phyloP scores from a whole-genome alignment of 306 rosid genomes.

The Cyamopsis tetragonoloba region DNA sequence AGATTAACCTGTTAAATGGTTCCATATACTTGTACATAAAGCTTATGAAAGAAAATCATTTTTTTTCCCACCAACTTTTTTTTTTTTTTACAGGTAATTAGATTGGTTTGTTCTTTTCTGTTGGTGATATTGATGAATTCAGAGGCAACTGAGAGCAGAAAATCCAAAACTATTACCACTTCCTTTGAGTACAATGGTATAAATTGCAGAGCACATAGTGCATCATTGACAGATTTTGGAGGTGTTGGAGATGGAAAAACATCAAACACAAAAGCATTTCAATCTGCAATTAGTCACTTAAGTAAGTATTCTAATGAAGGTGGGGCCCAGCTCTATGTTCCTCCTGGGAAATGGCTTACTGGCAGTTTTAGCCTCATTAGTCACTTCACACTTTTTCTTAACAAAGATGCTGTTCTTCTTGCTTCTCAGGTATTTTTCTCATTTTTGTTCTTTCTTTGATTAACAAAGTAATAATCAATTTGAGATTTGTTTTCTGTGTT shows the following conservation, averaged over 20 bases:
- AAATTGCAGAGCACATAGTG: conserved; percentile 66
- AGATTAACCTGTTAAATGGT: too few species aligned
- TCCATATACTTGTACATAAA: too few species aligned
- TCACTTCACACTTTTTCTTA: conserved; percentile 60
- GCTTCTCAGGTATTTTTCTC: conserved; percentile 58
- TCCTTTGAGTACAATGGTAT: conserved; percentile 53
- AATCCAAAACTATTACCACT: background rate
- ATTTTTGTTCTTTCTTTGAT: background rate
- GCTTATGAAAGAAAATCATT: too few species aligned
- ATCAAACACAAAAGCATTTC: conserved; percentile 65
- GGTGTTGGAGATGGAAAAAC: conserved; percentile 81
- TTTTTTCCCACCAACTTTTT: background rate
- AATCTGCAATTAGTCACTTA: conserved; percentile 51
- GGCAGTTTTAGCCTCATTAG: conserved; percentile 76
- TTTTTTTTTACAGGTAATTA: conserved; percentile 27
- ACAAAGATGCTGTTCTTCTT: conserved; percentile 70
- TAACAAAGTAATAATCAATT: background rate
- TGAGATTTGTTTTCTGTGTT: background rate
- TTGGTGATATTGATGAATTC: conserved; percentile 38
- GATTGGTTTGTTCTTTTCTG: conserved; percentile 17
- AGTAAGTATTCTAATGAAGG: conserved; percentile 49
- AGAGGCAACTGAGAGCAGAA: conserved; percentile 45
- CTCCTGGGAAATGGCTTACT: conserved; percentile 80
- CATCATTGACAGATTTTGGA: conserved; percentile 67
- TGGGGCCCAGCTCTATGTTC: conserved; percentile 65